A percentile compares a stretch with the other conserved stretches of the same genome.
Conservation (phyloP, 495 filamentous ascomycete species). For the Trichocladium antarcticum region DNA sequence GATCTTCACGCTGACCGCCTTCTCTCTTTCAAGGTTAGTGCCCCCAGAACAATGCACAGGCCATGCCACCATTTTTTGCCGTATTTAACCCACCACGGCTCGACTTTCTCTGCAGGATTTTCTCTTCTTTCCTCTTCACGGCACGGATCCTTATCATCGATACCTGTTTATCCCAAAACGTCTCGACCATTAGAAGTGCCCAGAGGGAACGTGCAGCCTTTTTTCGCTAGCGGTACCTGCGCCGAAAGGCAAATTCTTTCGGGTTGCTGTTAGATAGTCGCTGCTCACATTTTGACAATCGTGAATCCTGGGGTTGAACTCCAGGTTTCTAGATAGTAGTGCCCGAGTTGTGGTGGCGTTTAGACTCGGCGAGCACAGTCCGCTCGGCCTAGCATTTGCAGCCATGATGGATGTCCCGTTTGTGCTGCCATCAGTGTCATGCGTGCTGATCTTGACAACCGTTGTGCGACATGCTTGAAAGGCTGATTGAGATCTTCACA, state of each 20-base stretch:
- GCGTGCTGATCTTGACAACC: too few species aligned
- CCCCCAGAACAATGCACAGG: too few species aligned
- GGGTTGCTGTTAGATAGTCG: slow-evolving; percentile 45
- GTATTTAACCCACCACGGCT: not conserved
- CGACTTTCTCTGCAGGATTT: slow-evolving; percentile 7
- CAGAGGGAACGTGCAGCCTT: slow-evolving; percentile 35
- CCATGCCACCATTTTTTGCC: slow-evolving; percentile 7
- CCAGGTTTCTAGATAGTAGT: too few species aligned
- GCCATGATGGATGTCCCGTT: too few species aligned
- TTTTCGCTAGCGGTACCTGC: slow-evolving; percentile 45
- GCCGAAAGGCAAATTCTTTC: slow-evolving; percentile 21
- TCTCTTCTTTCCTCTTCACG: slow-evolving; percentile 22
- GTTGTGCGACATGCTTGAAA: too few species aligned
- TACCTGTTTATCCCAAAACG: slow-evolving; percentile 31
- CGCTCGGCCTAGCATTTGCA: too few species aligned
- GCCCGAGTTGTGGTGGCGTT: too few species aligned
- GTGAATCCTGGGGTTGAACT: too few species aligned
- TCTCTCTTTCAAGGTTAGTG: not conserved
- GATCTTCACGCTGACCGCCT: slow-evolving; percentile 3
- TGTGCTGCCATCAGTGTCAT: too few species aligned
- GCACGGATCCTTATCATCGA: slow-evolving; percentile 48
- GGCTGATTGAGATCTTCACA: too few species aligned
- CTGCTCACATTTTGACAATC: slow-evolving; percentile 31
- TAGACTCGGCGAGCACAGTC: too few species aligned
- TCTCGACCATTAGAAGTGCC: slow-evolving; percentile 43